A percentile compares a stretch with the other conserved stretches of the same genome.
Evolutionary conservation across 331 rosid genomes (phyloP).

Genomic region (Quercus lobata): DNA sequence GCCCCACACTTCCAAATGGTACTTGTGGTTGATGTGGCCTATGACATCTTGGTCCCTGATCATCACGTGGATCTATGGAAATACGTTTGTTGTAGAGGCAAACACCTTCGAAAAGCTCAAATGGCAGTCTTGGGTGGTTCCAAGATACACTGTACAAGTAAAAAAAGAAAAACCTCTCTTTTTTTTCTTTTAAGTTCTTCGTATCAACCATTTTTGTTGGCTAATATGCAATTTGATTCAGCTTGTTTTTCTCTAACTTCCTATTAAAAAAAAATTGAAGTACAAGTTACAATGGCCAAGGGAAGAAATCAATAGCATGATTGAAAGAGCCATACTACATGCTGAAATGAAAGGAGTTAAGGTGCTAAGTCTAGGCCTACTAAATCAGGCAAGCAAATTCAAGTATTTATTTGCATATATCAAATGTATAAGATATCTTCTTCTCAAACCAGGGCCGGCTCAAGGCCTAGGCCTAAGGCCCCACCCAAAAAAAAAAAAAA

Average conservation of each 20-base stretch:
- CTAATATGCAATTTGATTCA: background rate
- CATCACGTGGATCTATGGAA: constrained; percentile 38
- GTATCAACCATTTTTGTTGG: background rate
- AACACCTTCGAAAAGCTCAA: constrained; percentile 27
- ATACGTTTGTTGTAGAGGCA: constrained; percentile 32
- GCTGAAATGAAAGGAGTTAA: constrained; percentile 58
- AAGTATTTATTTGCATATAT: too few relatives aligned
- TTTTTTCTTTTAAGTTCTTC: background rate
- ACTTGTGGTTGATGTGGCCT: constrained; percentile 61
- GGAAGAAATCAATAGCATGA: constrained; percentile 41
- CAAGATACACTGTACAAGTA: constrained; percentile 37
- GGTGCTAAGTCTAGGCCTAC: constrained; percentile 60
- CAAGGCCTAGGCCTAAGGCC: too few relatives aligned
- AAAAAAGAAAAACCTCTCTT: background rate
- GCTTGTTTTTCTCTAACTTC: background rate
- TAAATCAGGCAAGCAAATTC: constrained; percentile 42
- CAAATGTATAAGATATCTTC: too few relatives aligned
- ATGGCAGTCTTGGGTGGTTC: constrained; percentile 48
- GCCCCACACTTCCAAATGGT: constrained; percentile 55
- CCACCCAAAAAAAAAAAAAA: too few relatives aligned
- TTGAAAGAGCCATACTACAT: constrained; percentile 63
- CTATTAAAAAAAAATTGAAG: constrained; percentile 10
- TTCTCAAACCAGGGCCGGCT: too few relatives aligned
- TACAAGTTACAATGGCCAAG: constrained; percentile 43
- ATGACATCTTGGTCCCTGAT: constrained; percentile 44